phyloP scores from a whole-genome alignment of 2,329 filamentous ascomycete genomes.

The Talaromyces sp. region DNA sequence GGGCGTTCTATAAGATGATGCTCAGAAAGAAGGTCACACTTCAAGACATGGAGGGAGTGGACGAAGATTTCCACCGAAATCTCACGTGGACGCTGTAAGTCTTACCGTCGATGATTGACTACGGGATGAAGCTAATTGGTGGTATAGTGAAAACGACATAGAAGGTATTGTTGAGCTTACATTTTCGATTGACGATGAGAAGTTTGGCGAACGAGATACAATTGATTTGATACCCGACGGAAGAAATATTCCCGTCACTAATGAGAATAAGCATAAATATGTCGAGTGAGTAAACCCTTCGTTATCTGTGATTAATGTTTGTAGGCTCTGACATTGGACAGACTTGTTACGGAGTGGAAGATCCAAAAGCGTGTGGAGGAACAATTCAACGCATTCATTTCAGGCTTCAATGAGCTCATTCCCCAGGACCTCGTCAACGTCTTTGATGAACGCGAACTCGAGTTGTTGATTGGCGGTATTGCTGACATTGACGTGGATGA shows the following conservation, averaged over 20 bases:
- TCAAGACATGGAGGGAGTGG: constrained; percentile 97
- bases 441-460: constrained; percentile 95
- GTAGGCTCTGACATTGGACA: constrained; percentile 24
- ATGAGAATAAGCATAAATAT: constrained; percentile 98
- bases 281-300: constrained; percentile 62
- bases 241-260: constrained; percentile 89
- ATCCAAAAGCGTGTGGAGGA: constrained; percentile 98
- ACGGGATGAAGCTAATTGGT: not conserved
- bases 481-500: constrained; percentile 99
- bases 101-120: not conserved
- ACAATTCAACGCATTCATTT: constrained; percentile 96
- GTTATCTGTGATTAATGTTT: not conserved
- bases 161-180: constrained; percentile 91
- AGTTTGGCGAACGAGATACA: constrained; percentile 89
- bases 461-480: constrained; percentile 94
- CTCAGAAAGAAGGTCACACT: constrained; percentile 85
- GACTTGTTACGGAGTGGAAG: constrained; percentile 96
- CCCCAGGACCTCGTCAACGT: constrained; percentile 95
- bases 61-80: constrained; percentile 94
- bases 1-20: constrained; percentile 99
- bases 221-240: constrained; percentile 91
- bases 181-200: constrained; percentile 94
- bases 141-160: constrained; percentile 77
- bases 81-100: constrained; percentile 84
- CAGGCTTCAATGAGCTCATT: constrained; percentile 95